These are phyloP conservation scores for Nymphaea thermarum DNA, from an alignment of 164 flowering plant genomes.

Conservation along the genomic window DNA sequence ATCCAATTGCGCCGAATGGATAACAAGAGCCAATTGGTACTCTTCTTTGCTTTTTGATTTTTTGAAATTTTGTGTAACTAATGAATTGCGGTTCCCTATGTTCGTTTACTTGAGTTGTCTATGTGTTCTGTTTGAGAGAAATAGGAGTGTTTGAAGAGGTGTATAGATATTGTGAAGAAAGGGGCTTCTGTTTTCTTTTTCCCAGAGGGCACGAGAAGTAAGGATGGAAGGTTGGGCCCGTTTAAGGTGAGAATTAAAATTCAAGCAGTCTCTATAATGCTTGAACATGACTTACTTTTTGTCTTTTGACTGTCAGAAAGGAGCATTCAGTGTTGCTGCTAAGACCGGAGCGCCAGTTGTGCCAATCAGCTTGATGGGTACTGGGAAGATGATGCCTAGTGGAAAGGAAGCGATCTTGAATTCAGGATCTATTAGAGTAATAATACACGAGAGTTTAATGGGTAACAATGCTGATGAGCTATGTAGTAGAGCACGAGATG, in stretches of 20 bases:
- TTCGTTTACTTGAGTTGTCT: neutral
- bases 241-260: conserved; percentile 56
- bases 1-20: conserved; percentile 92
- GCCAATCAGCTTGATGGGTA: conserved; percentile 85
- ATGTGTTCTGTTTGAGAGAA: conserved; percentile 3
- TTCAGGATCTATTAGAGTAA: conserved; percentile 58
- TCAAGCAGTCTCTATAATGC: neutral
- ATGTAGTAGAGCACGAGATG: conserved; percentile 47
- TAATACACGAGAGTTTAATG: conserved; percentile 63
- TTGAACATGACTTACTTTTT: neutral
- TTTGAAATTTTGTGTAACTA: neutral
- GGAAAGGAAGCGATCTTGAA: conserved; percentile 64
- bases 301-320: conserved; percentile 40
- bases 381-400: conserved; percentile 86
- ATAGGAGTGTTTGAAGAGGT: conserved; percentile 76
- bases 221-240: conserved; percentile 62
- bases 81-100: neutral
- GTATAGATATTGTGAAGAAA: conserved; percentile 63
- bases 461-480: conserved; percentile 52
- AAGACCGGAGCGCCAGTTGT: conserved; percentile 79
- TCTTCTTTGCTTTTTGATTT: conserved; percentile 2
- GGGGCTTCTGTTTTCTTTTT: conserved; percentile 97
- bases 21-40: conserved; percentile 86
- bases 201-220: conserved; percentile 95
- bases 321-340: conserved; percentile 86